These are phyloP conservation scores for Tubosaeta brunneosetosa DNA, from an alignment of 768 basidiomycete genomes.

Conservation along the genomic window DNA sequence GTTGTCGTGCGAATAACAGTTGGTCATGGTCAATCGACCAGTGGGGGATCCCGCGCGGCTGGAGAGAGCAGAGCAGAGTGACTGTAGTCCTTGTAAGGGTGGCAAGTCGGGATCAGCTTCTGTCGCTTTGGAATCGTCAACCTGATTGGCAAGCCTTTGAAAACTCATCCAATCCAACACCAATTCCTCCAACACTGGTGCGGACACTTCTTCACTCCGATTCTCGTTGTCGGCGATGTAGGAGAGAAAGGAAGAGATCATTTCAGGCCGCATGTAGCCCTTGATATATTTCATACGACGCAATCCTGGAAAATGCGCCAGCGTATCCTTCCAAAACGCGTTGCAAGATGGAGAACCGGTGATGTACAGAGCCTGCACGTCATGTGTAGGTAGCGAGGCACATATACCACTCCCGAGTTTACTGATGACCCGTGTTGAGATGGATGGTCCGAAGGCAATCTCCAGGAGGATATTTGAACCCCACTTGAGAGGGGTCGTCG, in stretches of 20 bases:
- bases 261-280: neutral
- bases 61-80: neutral
- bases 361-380: neutral
- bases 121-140: neutral
- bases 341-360: neutral
- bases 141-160: neutral
- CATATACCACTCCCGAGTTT: neutral
- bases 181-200: neutral
- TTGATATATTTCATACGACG: neutral
- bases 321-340: slow-evolving; percentile 2
- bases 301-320: neutral
- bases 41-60: neutral
- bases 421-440: neutral
- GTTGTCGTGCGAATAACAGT: neutral
- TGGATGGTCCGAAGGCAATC: neutral
- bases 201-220: neutral
- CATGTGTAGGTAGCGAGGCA: neutral
- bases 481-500: neutral
- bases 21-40: neutral
- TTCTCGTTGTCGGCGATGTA: neutral
- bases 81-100: neutral
- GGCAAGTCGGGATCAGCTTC: neutral
- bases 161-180: neutral
- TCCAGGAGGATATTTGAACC: slow-evolving; percentile 3
- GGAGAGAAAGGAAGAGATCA: neutral